Base-by-base conservation (phyloP, 441 rosid species). In the Kokia cookei region DNA sequence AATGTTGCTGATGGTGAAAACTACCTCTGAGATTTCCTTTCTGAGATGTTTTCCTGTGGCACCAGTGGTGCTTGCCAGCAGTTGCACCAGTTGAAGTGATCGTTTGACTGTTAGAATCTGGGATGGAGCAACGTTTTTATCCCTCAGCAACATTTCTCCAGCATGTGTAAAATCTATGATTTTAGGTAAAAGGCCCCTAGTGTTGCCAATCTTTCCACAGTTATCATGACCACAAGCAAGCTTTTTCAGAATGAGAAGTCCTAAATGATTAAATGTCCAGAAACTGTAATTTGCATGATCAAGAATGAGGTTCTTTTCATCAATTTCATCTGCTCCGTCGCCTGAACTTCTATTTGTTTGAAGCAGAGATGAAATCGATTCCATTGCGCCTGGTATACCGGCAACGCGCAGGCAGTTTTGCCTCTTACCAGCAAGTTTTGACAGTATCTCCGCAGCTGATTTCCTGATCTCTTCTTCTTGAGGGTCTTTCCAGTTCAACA, bases 141-240 rank as follows among this genome's bases (percentile, higher is more conserved):
- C 88, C 74, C 79, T 91, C 82, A 89, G 70, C 72, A 86, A 62
- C 68, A 73, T 75, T 75, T 85, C 92, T 17, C 80, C 93, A 0
- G 85, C 84, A 47, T 90, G 96, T 7, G 88, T 85, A 68, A 93
- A 90, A 72, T 93, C 98, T 73, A 93, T 84, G 73, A 95, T 87
- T 75, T 93, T 93, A 0, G 97, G 96, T 0, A 95, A 83, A 42
- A 95, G 96, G 14, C 96, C 99, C 77, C 95, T 88, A 12, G 97
- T 89, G 74, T 91, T 95, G 15, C 98, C 99, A 10, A 95, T 92
- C 84, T 93, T 95, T 14, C 98, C 96, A 42, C 99, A 91, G 82
- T 91, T 93, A 60, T 95, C 97, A 42, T 89, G 99, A 74, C 91
- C 93, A 47, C 85, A 88, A 29, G 99, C 94, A 22, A 93, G 84